phyloP scores from a whole-genome alignment of 2,329 filamentous ascomycete genomes.

The Ilyonectria sp. region DNA sequence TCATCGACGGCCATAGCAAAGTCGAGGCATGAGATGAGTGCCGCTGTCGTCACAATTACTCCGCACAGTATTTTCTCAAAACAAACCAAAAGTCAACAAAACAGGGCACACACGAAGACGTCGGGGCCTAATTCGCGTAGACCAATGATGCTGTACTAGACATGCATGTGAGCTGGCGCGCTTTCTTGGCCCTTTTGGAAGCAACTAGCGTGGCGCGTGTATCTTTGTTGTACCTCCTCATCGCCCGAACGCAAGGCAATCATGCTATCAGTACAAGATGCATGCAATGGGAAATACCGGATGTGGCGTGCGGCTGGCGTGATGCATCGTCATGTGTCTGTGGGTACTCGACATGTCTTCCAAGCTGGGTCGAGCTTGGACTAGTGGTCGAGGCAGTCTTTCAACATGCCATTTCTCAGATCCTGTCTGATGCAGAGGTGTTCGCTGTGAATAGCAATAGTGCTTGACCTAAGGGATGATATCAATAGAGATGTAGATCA shows the following conservation, averaged over 20 bases:
- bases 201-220: background rate
- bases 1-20: background rate
- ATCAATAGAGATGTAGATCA: background rate
- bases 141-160: background rate
- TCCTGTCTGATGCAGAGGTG: background rate
- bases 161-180: background rate
- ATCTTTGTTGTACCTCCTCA: background rate
- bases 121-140: background rate
- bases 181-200: background rate
- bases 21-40: background rate
- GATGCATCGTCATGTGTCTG: background rate
- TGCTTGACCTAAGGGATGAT: background rate
- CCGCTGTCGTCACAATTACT: slow-evolving; percentile 5
- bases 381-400: no score
- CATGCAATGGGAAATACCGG: background rate
- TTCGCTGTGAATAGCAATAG: background rate
- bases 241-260: background rate
- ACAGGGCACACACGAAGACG: background rate
- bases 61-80: background rate
- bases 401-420: no score
- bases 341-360: no score
- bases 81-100: background rate
- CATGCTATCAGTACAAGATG: background rate
- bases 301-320: background rate
- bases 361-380: no score